phyloP scores from a whole-genome alignment of 306 rosid species.

The Alnus rubra region DNA sequence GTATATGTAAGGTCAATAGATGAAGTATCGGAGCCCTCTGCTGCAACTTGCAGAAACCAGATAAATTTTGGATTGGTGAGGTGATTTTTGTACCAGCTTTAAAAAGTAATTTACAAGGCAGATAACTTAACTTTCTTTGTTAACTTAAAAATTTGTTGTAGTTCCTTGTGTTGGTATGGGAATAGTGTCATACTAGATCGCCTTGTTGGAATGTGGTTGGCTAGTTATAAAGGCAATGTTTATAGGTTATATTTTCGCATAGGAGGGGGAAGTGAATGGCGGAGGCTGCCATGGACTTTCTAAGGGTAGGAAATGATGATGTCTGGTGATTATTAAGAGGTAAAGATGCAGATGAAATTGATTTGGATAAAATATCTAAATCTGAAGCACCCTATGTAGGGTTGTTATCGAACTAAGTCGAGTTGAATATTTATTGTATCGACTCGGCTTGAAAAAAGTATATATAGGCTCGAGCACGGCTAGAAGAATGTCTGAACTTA shows the following conservation, averaged over 20 bases:
- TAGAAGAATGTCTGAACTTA: no score
- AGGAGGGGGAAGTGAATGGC: not conserved
- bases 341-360: no score
- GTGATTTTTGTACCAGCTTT: not conserved
- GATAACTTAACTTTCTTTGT: not conserved
- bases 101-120: not conserved
- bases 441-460: no score
- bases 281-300: not conserved
- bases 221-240: not conserved
- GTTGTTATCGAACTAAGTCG: no score
- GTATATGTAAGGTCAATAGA: slow-evolving; percentile 1
- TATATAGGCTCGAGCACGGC: no score
- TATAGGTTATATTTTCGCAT: not conserved
- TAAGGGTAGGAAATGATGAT: not conserved
- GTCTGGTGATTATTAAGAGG: no score
- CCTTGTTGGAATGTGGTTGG: not conserved
- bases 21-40: not conserved
- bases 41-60: not conserved
- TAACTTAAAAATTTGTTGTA: not conserved
- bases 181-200: not conserved
- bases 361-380: no score
- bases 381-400: not conserved
- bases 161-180: not conserved
- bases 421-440: no score
- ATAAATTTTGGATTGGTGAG: not conserved